phyloP scores from a whole-genome alignment of 2,329 filamentous ascomycete species.

The Xylaria sp. region DNA sequence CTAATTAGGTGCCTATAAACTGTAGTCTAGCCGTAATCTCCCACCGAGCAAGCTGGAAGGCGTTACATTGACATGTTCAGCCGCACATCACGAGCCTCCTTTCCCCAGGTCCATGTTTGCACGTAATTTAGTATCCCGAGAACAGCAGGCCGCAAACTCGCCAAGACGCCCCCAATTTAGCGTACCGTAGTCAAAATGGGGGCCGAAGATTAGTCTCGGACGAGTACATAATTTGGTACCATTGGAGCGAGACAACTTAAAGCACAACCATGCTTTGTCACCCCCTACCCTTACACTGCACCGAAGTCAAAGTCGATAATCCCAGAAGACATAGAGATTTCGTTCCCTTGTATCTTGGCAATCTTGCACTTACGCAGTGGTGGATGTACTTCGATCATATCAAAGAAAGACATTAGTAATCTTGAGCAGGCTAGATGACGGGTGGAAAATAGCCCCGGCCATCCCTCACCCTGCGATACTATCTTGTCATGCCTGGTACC shows the following conservation, averaged over 20 bases:
- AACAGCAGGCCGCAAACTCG: constrained; percentile 3
- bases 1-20: neutral
- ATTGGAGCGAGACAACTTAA: neutral
- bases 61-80: neutral
- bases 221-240: neutral
- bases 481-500: too few relatives aligned
- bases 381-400: neutral
- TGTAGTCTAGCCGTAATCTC: neutral
- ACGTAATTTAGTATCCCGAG: neutral
- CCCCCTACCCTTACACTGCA: neutral
- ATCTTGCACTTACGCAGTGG: neutral
- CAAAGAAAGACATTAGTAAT: neutral
- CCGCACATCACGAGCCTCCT: constrained; percentile 6
- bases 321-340: neutral
- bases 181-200: neutral
- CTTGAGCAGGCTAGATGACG: too few relatives aligned
- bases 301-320: neutral
- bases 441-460: too few relatives aligned
- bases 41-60: neutral
- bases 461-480: neutral
- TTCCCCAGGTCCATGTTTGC: neutral
- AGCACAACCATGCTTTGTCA: neutral
- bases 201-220: neutral
- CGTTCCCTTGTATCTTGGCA: constrained; percentile 4
- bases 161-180: neutral